Conservation (phyloP, 1,284 basidiomycete species). For the Ceratobasidium sp. region DNA sequence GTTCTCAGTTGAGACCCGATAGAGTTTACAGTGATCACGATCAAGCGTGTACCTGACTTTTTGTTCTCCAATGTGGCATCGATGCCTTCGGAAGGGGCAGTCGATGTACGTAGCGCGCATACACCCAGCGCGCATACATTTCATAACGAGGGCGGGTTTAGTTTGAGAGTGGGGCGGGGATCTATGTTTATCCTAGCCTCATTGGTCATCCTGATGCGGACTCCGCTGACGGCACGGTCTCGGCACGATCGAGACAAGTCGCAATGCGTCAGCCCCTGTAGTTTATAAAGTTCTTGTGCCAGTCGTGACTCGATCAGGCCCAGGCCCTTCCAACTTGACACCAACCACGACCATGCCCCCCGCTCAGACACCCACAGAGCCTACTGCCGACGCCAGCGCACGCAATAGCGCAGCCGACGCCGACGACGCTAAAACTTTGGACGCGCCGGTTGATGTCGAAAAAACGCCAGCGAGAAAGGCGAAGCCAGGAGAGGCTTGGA, state of each 20-base stretch:
- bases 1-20: constrained; percentile 32
- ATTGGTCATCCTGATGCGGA: constrained; percentile 10
- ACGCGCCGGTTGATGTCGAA: constrained; percentile 25
- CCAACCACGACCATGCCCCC: constrained; percentile 19
- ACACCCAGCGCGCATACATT: background rate
- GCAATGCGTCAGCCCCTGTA: constrained; percentile 11
- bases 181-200: constrained; percentile 9
- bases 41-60: constrained; percentile 24
- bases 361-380: constrained; percentile 11
- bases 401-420: constrained; percentile 26
- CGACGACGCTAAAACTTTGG: constrained; percentile 28
- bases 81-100: constrained; percentile 2
- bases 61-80: background rate
- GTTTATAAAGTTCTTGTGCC: background rate
- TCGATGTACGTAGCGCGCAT: background rate
- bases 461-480: constrained; percentile 24
- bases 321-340: constrained; percentile 11
- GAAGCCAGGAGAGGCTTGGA: constrained; percentile 47
- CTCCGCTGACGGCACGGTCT: constrained; percentile 3
- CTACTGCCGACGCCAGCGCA: background rate
- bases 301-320: background rate
- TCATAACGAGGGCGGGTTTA: background rate
- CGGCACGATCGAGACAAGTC: background rate
- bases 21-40: constrained; percentile 22
- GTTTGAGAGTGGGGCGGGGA: background rate